These are phyloP conservation scores for Mycothermus thermophilus DNA, from an alignment of 495 filamentous ascomycete species.

Conservation along the genomic window DNA sequence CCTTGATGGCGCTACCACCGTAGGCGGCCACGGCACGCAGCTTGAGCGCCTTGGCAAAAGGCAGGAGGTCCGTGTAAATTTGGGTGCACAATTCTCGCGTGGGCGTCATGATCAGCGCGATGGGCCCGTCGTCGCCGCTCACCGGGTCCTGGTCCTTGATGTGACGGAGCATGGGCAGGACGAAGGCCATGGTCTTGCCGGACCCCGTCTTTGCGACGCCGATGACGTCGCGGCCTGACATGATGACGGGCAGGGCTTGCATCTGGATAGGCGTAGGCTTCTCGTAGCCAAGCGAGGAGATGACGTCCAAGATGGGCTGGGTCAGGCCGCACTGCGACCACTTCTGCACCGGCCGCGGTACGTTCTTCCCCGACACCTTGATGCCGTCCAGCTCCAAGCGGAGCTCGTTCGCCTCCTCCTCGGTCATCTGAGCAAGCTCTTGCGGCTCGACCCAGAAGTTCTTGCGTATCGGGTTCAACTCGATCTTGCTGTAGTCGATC, in stretches of 20 bases:
- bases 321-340: constrained; percentile 93
- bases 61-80: constrained; percentile 87
- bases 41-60: constrained; percentile 77
- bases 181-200: constrained; percentile 94
- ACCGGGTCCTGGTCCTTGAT: constrained; percentile 86
- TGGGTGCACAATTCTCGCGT: constrained; percentile 91
- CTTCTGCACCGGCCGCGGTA: constrained; percentile 86
- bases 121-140: constrained; percentile 73
- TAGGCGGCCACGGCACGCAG: constrained; percentile 93
- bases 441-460: constrained; percentile 85
- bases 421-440: constrained; percentile 72
- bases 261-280: constrained; percentile 86
- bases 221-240: constrained; percentile 93
- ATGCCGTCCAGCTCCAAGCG: constrained; percentile 87
- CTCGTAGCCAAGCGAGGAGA: constrained; percentile 71
- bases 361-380: constrained; percentile 71
- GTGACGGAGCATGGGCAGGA: constrained; percentile 92
- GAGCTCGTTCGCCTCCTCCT: constrained; percentile 68
- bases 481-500: constrained; percentile 70
- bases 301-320: constrained; percentile 75
- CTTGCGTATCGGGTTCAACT: constrained; percentile 78
- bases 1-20: constrained; percentile 91
- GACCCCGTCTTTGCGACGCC: constrained; percentile 97
- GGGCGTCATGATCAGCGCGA: constrained; percentile 81
- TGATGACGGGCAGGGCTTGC: constrained; percentile 87